Conservation (phyloP, 371 early-diverging fungal species). For the Lichtheimia hyalospora region DNA sequence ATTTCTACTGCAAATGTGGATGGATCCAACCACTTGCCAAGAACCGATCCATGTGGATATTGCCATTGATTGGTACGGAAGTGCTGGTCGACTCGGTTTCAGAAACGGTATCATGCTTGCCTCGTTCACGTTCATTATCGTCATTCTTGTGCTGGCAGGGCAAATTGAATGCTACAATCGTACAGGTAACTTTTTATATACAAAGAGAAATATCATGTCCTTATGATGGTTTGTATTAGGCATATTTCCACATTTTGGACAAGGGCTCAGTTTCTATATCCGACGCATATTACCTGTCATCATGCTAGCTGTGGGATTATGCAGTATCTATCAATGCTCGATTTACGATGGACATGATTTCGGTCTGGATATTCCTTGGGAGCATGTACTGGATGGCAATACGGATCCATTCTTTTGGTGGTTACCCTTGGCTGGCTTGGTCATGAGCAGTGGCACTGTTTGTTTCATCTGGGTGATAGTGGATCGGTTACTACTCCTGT, state of each 20-base stretch:
- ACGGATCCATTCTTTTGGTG: constrained; percentile 69
- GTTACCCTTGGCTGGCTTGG: constrained; percentile 53
- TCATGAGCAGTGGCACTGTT: constrained; percentile 52
- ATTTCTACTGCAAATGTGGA: constrained; percentile 68
- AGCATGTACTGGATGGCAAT: constrained; percentile 53
- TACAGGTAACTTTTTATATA: constrained; percentile 28
- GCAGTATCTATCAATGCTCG: constrained; percentile 32
- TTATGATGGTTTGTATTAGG: constrained; percentile 15
- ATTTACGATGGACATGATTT: constrained; percentile 19
- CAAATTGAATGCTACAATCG: constrained; percentile 67
- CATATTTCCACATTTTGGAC: constrained; percentile 49
- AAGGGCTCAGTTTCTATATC: constrained; percentile 43
- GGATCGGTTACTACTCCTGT: constrained; percentile 18
- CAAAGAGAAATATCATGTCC: background rate
- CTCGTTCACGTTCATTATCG: constrained; percentile 67
- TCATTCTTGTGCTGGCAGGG: constrained; percentile 54
- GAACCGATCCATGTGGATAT: constrained; percentile 55
- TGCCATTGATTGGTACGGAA: constrained; percentile 72
- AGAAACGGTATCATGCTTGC: constrained; percentile 73
- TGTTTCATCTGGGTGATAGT: constrained; percentile 51
- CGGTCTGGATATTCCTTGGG: constrained; percentile 29
- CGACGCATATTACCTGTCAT: constrained; percentile 35
- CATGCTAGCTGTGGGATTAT: constrained; percentile 26
- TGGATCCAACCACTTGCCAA: constrained; percentile 56
- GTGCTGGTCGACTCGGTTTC: constrained; percentile 70